Evolutionary conservation across 345 rosid genomes (phyloP).

Genomic region (Carallia brachiata): DNA sequence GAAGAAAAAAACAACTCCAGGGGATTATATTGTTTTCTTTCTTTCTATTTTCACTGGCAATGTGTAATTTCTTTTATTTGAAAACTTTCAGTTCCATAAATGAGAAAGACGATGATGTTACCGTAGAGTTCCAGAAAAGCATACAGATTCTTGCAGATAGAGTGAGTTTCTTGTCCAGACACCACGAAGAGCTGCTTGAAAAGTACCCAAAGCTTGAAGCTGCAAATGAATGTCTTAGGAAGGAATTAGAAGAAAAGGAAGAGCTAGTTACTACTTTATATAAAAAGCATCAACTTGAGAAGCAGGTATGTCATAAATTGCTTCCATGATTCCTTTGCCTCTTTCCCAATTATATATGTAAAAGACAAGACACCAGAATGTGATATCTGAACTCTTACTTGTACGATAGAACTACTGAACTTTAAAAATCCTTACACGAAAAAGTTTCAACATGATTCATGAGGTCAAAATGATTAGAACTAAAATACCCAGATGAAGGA

Average conservation of each 20-base stretch:
- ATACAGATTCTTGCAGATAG: slow-evolving; percentile 70
- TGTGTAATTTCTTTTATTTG: slow-evolving; percentile 21
- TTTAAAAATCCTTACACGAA: too few species aligned
- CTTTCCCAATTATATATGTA: background rate
- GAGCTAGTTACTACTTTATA: slow-evolving; percentile 72
- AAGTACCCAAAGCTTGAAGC: slow-evolving; percentile 66
- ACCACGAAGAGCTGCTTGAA: slow-evolving; percentile 75
- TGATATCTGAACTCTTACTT: background rate
- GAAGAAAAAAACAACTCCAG: too few species aligned
- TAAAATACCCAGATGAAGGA: too few species aligned
- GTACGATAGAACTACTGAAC: too few species aligned
- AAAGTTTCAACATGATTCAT: too few species aligned
- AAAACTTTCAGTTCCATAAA: slow-evolving; percentile 53
- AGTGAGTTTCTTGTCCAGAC: slow-evolving; percentile 71
- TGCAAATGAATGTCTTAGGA: slow-evolving; percentile 64
- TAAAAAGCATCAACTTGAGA: slow-evolving; percentile 85
- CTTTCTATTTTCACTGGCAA: background rate
- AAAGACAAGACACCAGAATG: background rate
- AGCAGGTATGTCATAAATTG: slow-evolving; percentile 56
- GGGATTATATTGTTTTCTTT: background rate
- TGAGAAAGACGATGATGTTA: slow-evolving; percentile 78
- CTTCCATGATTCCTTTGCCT: background rate
- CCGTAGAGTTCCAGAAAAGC: slow-evolving; percentile 68
- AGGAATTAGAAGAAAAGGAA: slow-evolving; percentile 75
- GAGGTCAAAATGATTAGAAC: too few species aligned